Evolutionary conservation across 2,329 filamentous ascomycete species (phyloP), one percentile per base, ranked within the genome.

Genomic region (Clarireedia homoeocarpa): DNA sequence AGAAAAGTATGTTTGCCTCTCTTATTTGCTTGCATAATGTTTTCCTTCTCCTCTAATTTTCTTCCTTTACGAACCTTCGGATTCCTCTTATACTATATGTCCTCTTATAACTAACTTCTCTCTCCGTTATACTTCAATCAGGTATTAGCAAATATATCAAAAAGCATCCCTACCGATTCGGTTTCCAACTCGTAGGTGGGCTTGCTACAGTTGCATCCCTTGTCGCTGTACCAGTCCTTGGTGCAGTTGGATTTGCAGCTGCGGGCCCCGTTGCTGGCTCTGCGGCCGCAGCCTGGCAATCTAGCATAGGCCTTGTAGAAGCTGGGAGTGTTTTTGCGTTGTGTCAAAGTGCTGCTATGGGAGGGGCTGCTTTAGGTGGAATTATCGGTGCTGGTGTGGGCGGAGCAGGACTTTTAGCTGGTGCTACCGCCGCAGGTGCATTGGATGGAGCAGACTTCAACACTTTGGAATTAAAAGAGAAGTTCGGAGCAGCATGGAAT

Each of bases 241-340:
- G 61, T 10, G 59, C 58, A 17, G 55, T 60, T 2, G 65, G 65
- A 34, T 68, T 68, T 40, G 55, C 49, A 44, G 58, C 61, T n/a
- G 36, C 56, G 15, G 65, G 65, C 2, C 62, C 63, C 17, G 53
- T 51, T 9, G 60, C 58, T 46, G 65, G 64, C 3, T 63, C 60
- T 38, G 36, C 57, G 17, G 64, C 65, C 12, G 65, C 66, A 26
- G 62, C 46, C 27, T 65, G 63, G 62, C 66, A 68, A 54, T 58
- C 65, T 5, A 53, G 59, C 12, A 58, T 67, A 15, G 65, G 66
- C 23, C 10, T 62, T 9, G 60, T 68, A 7, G 52, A 69, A 54
- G 65, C 58, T 10, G 66, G 65, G 0, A 67, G 65, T 45, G 23
- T 67, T 0, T 69, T 67, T 50, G 61, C 66, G 5, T 69, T 63